These are phyloP conservation scores for Geranomyces variabilis DNA, from an alignment of 192 early-diverging fungal species.

Conservation along the genomic window DNA sequence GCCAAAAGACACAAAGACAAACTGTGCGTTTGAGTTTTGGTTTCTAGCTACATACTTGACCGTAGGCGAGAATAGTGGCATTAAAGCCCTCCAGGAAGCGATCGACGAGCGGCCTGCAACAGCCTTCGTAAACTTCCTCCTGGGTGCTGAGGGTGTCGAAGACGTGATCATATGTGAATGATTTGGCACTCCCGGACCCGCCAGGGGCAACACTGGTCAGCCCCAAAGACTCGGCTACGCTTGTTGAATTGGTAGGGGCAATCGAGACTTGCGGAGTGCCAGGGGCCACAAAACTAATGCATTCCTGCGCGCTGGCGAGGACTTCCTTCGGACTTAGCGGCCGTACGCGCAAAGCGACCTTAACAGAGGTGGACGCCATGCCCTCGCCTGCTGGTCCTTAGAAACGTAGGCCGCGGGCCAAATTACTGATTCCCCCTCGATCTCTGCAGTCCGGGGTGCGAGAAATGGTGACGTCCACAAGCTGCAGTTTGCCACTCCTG, in stretches of 20 bases:
- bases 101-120: conserved; percentile 60
- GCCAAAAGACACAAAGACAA: too few species aligned
- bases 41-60: conserved; percentile 39
- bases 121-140: conserved; percentile 75
- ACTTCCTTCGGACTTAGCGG: conserved; percentile 77
- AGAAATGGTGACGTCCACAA: too few species aligned
- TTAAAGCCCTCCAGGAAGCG: conserved; percentile 62
- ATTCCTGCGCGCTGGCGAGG: conserved; percentile 63
- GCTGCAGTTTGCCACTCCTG: too few species aligned
- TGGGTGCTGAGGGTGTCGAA: conserved; percentile 80
- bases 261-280: conserved; percentile 15
- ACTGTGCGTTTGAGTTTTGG: too few species aligned
- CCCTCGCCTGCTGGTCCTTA: too few species aligned
- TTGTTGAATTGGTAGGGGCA: not conserved
- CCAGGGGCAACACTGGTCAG: not conserved
- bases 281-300: conserved; percentile 23
- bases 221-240: conserved; percentile 16
- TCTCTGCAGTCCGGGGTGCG: too few species aligned
- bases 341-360: conserved; percentile 80
- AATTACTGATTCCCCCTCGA: too few species aligned
- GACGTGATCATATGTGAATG: conserved; percentile 54
- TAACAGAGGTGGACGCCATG: conserved; percentile 43
- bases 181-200: not conserved
- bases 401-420: too few species aligned
- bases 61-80: conserved; percentile 58